Evolutionary conservation across 129 eudicot species (phyloP).

Genomic region (Artemisia tridentata): DNA sequence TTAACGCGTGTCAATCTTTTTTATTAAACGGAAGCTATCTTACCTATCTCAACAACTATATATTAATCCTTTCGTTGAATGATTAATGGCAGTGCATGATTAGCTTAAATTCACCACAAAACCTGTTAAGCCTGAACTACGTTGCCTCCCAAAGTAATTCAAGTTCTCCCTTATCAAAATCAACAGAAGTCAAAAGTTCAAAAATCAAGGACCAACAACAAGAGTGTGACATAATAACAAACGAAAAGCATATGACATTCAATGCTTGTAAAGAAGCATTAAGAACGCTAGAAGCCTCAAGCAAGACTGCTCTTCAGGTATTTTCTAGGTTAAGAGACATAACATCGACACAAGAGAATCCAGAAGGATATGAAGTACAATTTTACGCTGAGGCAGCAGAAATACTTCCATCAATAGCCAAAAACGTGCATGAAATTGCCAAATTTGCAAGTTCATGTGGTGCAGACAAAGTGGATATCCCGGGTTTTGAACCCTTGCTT

Average conservation of each 20-base stretch:
- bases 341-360: conserved; percentile 18
- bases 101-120: conserved; percentile 21
- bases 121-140: neutral
- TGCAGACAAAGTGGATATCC: conserved; percentile 24
- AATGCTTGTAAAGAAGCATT: conserved; percentile 53
- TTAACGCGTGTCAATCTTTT: too few species aligned
- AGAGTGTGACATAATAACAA: conserved; percentile 12
- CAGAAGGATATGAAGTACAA: conserved; percentile 33
- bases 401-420: conserved; percentile 52
- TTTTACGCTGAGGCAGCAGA: conserved; percentile 47
- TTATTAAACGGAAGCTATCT: neutral
- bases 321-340: conserved; percentile 37
- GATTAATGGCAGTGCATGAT: conserved; percentile 14
- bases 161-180: conserved; percentile 17
- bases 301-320: conserved; percentile 43
- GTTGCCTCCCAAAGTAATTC: conserved; percentile 13
- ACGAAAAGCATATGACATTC: conserved; percentile 25
- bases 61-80: neutral
- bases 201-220: conserved; percentile 26
- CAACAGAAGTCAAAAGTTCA: conserved; percentile 14
- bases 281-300: conserved; percentile 45
- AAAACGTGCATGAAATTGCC: conserved; percentile 47
- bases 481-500: conserved; percentile 40
- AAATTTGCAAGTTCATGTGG: conserved; percentile 32
- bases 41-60: neutral